phyloP scores from a whole-genome alignment of 345 rosid species.

The Gossypium australe region DNA sequence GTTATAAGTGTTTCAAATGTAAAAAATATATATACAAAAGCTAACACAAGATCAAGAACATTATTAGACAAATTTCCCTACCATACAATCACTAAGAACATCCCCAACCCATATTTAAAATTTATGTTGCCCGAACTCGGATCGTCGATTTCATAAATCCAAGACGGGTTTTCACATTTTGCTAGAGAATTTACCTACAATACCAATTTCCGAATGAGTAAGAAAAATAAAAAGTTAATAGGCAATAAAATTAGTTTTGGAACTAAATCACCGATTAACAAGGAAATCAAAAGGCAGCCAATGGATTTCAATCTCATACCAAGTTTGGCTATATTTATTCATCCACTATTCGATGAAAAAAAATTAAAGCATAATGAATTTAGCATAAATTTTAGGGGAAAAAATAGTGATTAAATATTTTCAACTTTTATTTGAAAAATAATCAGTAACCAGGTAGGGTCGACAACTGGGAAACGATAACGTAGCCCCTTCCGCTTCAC shows the following conservation, averaged over 20 bases:
- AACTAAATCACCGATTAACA: neutral
- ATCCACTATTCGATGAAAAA: neutral
- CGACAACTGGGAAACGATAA: conserved; percentile 4
- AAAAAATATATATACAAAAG: neutral
- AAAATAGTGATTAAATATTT: neutral
- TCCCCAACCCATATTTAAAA: too few relatives aligned
- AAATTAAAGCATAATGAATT: neutral
- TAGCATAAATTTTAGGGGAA: too few relatives aligned
- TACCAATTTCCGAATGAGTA: too few relatives aligned
- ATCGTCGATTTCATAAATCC: too few relatives aligned
- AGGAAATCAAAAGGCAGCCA: neutral
- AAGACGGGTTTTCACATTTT: too few relatives aligned
- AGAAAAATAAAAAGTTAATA: neutral
- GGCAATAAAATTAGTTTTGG: neutral
- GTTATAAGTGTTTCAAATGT: neutral
- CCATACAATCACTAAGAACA: too few relatives aligned
- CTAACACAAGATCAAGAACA: neutral
- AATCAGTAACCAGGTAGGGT: neutral
- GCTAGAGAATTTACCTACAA: too few relatives aligned
- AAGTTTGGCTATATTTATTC: neutral
- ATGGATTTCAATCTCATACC: neutral
- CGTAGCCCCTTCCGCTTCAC: conserved; percentile 1
- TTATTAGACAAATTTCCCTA: neutral
- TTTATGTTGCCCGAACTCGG: too few relatives aligned
- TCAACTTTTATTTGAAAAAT: neutral